Conservation (phyloP, 148 eudicot genomes). For the Mesembryanthemum crystallinum region DNA sequence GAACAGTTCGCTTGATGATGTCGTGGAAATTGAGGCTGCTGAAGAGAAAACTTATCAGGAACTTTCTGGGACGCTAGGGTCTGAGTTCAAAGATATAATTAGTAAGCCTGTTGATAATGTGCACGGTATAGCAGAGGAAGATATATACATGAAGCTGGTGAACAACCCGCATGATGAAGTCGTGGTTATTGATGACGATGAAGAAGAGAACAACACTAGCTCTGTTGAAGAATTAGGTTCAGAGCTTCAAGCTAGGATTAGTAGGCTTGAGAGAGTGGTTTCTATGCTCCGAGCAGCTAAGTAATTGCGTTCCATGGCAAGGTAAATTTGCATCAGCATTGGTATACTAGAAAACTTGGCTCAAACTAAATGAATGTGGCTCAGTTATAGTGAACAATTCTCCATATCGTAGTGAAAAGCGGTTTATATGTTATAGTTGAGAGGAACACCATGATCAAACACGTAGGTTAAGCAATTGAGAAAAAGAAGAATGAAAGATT, state of each 20-base stretch:
- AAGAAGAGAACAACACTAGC: background rate
- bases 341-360: no score
- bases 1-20: background rate
- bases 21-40: no score
- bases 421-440: no score
- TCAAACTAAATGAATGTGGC: no score
- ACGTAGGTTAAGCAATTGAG: no score
- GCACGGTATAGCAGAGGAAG: no score
- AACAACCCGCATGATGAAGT: background rate
- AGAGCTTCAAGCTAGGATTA: conserved; percentile 15
- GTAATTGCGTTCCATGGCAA: background rate
- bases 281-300: conserved; percentile 3
- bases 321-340: background rate
- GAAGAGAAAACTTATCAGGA: background rate
- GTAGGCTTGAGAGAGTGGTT: background rate
- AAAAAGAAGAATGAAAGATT: no score
- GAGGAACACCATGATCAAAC: no score
- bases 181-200: background rate
- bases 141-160: background rate
- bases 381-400: no score
- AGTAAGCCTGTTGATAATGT: background rate
- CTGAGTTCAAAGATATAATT: background rate
- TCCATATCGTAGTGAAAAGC: no score
- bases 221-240: background rate
- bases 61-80: background rate